Conservation (phyloP, 1,284 basidiomycete species). For the Paramarasmius palmivorus region DNA sequence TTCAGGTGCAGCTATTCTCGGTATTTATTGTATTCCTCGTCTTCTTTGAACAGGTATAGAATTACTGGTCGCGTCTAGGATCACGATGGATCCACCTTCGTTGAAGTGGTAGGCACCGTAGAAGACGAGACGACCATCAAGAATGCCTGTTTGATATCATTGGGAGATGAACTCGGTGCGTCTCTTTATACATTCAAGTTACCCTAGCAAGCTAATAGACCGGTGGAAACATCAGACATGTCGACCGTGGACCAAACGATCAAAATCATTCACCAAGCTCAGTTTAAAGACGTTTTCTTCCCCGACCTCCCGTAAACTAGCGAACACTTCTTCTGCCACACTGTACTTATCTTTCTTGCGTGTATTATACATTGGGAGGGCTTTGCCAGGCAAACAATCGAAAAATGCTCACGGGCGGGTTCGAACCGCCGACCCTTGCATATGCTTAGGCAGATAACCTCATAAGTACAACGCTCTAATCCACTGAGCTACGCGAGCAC, state of each 20-base stretch:
- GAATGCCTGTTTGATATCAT: conserved; percentile 58
- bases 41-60: background rate
- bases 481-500: conserved; percentile 1
- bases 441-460: background rate
- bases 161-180: conserved; percentile 72
- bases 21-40: conserved; percentile 43
- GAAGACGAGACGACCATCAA: conserved; percentile 61
- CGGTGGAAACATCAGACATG: conserved; percentile 49
- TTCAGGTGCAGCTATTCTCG: conserved; percentile 60
- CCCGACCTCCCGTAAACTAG: no score
- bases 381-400: no score
- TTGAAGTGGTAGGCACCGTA: conserved; percentile 79
- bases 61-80: background rate
- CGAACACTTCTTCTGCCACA: no score
- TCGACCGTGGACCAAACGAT: conserved; percentile 65
- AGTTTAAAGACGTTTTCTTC: conserved; percentile 57
- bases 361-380: no score
- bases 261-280: conserved; percentile 62
- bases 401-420: background rate
- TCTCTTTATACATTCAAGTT: conserved; percentile 10
- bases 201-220: background rate
- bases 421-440: background rate
- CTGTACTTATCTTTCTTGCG: no score
- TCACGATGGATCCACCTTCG: conserved; percentile 36
- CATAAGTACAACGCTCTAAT: conserved; percentile 2